These are phyloP conservation scores for Cerioporus squamosus DNA, from an alignment of 1,284 basidiomycete species.

Conservation along the genomic window DNA sequence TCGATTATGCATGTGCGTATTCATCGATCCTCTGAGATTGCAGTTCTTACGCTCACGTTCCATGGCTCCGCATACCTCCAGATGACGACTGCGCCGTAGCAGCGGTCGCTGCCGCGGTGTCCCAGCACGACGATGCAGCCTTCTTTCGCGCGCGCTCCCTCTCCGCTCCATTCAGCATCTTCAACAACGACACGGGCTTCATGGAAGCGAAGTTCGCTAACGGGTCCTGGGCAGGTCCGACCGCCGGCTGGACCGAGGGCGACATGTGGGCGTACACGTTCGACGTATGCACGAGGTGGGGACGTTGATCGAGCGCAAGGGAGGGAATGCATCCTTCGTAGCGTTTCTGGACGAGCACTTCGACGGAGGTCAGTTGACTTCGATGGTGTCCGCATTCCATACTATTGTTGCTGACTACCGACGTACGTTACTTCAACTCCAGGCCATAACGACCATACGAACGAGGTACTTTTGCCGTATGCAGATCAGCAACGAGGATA, in stretches of 20 bases:
- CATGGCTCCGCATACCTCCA: constrained; percentile 31
- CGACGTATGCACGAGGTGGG: constrained; percentile 73
- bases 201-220: constrained; percentile 78
- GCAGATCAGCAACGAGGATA: too few relatives aligned
- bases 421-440: too few relatives aligned
- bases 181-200: constrained; percentile 73
- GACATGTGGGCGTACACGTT: constrained; percentile 87
- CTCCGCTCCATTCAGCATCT: constrained; percentile 63
- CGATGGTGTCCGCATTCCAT: too few relatives aligned
- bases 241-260: constrained; percentile 80
- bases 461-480: constrained; percentile 56
- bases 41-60: background rate
- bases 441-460: constrained; percentile 81
- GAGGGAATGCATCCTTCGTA: constrained; percentile 71
- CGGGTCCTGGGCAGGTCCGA: constrained; percentile 74
- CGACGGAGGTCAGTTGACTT: constrained; percentile 54
- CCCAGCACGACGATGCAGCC: constrained; percentile 51
- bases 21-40: background rate
- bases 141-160: constrained; percentile 62
- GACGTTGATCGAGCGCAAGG: constrained; percentile 63
- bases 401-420: too few relatives aligned
- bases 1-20: constrained; percentile 76
- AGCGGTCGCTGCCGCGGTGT: constrained; percentile 58
- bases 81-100: constrained; percentile 81
- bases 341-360: constrained; percentile 79